Conservation (phyloP, 257 asterid genomes). For the Perilla frutescens region DNA sequence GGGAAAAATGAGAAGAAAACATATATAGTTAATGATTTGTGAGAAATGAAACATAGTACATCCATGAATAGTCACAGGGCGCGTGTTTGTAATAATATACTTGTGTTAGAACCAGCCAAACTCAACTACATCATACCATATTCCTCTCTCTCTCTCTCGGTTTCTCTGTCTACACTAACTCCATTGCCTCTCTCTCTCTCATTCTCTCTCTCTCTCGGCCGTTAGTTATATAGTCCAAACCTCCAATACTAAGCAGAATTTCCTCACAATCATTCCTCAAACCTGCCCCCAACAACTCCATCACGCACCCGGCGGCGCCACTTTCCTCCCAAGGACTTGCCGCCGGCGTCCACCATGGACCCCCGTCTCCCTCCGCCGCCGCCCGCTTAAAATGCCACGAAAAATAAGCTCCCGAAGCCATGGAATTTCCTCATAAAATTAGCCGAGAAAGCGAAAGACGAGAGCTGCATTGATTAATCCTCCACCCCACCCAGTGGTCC, state of each 20-base stretch:
- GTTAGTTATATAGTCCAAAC: constrained; percentile 32
- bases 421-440: neutral
- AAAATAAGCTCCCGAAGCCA: constrained; percentile 1
- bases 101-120: constrained; percentile 38
- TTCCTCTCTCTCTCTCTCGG: constrained; percentile 26
- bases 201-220: neutral
- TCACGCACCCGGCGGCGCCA: constrained; percentile 43
- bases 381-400: constrained; percentile 28
- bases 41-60: constrained; percentile 20
- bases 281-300: neutral
- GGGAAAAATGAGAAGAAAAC: too few relatives aligned
- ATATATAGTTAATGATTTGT: too few relatives aligned
- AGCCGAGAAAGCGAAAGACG: neutral
- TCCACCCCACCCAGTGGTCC: neutral
- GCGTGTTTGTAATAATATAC: constrained; percentile 39
- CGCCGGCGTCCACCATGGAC: constrained; percentile 60
- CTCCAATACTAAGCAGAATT: constrained; percentile 32
- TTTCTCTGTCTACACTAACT: constrained; percentile 35
- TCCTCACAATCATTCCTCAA: constrained; percentile 21
- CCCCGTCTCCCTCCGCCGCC: constrained; percentile 7
- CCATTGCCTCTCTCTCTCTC: constrained; percentile 32
- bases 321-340: constrained; percentile 30
- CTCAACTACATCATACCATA: constrained; percentile 37
- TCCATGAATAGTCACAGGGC: constrained; percentile 37
- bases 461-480: constrained; percentile 33